Evolutionary conservation across 2,329 filamentous ascomycete genomes (phyloP).

Genomic region (Botrytis medusae): DNA sequence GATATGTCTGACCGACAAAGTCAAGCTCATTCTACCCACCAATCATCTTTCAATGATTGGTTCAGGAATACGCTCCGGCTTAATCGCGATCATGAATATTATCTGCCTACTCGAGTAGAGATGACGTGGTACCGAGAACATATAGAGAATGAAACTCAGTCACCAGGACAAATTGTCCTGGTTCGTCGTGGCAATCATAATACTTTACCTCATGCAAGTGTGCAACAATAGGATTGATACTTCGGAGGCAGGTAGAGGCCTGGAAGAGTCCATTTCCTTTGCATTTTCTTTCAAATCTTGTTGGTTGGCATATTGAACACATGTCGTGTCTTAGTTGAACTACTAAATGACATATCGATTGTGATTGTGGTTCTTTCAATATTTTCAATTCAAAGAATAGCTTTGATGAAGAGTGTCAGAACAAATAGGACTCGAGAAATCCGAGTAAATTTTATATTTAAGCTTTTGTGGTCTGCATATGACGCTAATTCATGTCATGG

Average conservation of each 20-base stretch:
- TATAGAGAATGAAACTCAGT: constrained; percentile 63
- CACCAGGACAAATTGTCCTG: constrained; percentile 47
- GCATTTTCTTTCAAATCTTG: background rate
- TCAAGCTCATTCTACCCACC: constrained; percentile 94
- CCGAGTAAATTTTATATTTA: constrained; percentile 19
- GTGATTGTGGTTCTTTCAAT: background rate
- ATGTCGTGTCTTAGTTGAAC: background rate
- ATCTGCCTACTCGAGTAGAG: constrained; percentile 61
- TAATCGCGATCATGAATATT: constrained; percentile 82
- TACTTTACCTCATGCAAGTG: constrained; percentile 13
- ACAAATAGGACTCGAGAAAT: background rate
- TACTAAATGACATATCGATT: background rate
- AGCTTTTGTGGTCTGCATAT: constrained; percentile 11
- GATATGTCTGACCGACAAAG: constrained; percentile 59
- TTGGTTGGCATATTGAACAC: background rate
- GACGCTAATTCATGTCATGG: constrained; percentile 7
- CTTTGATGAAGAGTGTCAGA: background rate
- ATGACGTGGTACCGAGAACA: constrained; percentile 79
- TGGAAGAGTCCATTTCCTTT: background rate
- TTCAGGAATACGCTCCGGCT: constrained; percentile 96
- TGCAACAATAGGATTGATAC: background rate
- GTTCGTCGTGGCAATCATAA: constrained; percentile 39
- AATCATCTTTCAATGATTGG: constrained; percentile 71
- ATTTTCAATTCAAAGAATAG: background rate
- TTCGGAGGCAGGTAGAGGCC: background rate